Evolutionary conservation across 352 stramenopile genomes (phyloP), one percentile per base, ranked within the genome.

Genomic region (Phytophthora pinifolia): DNA sequence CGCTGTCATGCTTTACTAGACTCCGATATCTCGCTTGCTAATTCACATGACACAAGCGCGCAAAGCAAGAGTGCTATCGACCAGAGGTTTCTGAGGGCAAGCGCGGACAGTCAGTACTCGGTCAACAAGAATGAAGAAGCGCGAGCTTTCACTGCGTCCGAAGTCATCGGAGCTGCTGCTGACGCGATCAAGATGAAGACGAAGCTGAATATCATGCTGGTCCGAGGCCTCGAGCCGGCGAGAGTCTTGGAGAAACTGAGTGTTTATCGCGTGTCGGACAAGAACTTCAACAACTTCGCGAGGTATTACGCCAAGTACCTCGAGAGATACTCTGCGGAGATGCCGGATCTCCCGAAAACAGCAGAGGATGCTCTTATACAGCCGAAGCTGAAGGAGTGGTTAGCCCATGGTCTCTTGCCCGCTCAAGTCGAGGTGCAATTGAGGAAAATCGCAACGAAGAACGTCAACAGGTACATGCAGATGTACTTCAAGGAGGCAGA

Each of bases 231-330:
- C 41, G 33, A 37, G 8, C 53, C 53, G 0, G 29, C 22, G 12
- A 60, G 46, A n/a, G 54, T 43, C 6, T n/a, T 50, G 25, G 18
- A 36, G 39, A 63, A 63, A 18, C 49, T 63, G 18, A 18, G 34
- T 9, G 54, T 63, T n/a, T 15, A 25, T 17, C 33, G 31, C 15
- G 9, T 58, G 17, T 47, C 31, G 2, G 47, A 52, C 54, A 63
- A 58, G 27, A 58, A 58, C 25, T 58, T 58, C 27, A 46, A 53
- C 14, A 46, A 46, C n/a, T 63, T 63, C 29, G 47, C 22, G 4
- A 57, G 54, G 37, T 62, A 48, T 14, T 50, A 62, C n/a, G 25
- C 46, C n/a, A 32, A 32, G 12, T 56, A 62, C 8, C 22, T 47
- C 7, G 31, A n/a, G n/a, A 56, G 50, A 25, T 41, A 62, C 18